Conservation (phyloP, 495 filamentous ascomycete genomes). For the Xylaria cubensis region DNA sequence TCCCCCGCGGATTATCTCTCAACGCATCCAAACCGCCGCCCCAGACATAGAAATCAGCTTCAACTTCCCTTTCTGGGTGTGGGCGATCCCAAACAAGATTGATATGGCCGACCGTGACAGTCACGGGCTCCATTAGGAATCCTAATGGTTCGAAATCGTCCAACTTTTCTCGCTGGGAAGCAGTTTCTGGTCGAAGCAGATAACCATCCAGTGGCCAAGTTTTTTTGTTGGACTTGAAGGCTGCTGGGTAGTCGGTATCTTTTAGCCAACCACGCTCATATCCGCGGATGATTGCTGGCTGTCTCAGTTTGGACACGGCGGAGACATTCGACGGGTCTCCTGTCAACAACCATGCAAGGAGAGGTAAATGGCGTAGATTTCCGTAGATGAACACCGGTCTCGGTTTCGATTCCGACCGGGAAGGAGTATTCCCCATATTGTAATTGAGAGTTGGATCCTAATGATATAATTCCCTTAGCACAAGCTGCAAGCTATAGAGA, state of each 20-base stretch:
- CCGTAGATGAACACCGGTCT: constrained; percentile 35
- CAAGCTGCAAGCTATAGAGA: background rate
- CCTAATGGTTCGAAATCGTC: background rate
- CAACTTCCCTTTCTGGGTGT: background rate
- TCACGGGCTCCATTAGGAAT: background rate
- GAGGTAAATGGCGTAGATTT: constrained; percentile 26
- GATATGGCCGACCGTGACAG: no score
- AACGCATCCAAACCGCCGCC: background rate
- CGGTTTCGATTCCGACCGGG: background rate
- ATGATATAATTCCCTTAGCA: background rate
- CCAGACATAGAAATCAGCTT: constrained; percentile 17
- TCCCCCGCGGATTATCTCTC: constrained; percentile 6
- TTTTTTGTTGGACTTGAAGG: background rate
- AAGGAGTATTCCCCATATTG: no score
- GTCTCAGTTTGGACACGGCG: background rate
- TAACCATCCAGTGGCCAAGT: background rate
- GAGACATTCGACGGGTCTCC: background rate
- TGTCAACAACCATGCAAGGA: constrained; percentile 31
- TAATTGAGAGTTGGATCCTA: background rate
- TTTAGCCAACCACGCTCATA: background rate
- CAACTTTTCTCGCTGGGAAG: background rate
- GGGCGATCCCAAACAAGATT: no score
- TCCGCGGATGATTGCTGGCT: background rate
- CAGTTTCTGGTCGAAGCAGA: background rate
- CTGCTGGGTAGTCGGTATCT: background rate